These are phyloP conservation scores for Hypoxylon sp. DNA, from an alignment of 2,329 filamentous ascomycete genomes.

Conservation along the genomic window DNA sequence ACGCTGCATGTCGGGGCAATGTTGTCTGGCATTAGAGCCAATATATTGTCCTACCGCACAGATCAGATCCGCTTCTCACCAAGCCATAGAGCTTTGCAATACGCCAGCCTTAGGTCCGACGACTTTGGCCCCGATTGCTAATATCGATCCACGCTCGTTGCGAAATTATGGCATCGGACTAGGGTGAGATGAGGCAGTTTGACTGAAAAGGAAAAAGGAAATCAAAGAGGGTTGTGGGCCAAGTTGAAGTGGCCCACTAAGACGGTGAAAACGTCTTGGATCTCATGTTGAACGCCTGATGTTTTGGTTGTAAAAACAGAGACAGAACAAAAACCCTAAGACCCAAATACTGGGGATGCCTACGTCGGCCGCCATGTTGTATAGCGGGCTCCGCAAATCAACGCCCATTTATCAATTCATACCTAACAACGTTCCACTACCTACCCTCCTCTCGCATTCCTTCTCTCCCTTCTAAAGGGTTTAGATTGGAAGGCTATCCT, in stretches of 20 bases:
- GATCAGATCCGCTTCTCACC: conserved; percentile 30
- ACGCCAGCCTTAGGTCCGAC: conserved; percentile 10
- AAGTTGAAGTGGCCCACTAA: conserved; percentile 77
- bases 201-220: conserved; percentile 45
- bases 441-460: conserved; percentile 44
- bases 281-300: conserved; percentile 83
- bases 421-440: conserved; percentile 53
- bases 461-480: conserved; percentile 18
- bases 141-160: conserved; percentile 5
- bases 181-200: conserved; percentile 20
- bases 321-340: conserved; percentile 79
- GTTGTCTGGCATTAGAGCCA: conserved; percentile 22
- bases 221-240: conserved; percentile 61
- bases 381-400: conserved; percentile 69
- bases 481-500: conserved; percentile 55
- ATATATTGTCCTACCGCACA: conserved; percentile 19
- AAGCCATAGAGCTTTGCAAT: conserved; percentile 11
- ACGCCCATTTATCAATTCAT: conserved; percentile 50
- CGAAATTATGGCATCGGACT: conserved; percentile 12
- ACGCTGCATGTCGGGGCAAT: conserved; percentile 19
- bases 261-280: conserved; percentile 75
- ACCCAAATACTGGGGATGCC: conserved; percentile 70
- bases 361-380: conserved; percentile 77
- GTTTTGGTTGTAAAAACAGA: conserved; percentile 91
- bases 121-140: conserved; percentile 13